Evolutionary conservation across 257 asterid genomes (phyloP).

Genomic region (Capsicum pubescens): DNA sequence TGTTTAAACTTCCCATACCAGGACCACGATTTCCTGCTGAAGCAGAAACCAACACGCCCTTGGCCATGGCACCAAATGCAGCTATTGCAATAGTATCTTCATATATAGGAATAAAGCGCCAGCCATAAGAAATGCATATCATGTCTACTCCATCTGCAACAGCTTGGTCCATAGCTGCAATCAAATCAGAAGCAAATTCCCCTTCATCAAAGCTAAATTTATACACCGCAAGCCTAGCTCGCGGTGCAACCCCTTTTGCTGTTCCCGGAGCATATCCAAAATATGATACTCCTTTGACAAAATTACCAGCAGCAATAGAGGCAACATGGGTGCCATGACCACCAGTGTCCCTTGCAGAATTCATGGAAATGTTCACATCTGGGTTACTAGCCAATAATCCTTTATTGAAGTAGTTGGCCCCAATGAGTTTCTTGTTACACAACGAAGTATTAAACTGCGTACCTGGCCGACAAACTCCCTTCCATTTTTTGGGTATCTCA

Average conservation of each 20-base stretch:
- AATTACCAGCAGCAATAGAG: slow-evolving; percentile 33
- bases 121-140: slow-evolving; percentile 27
- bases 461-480: slow-evolving; percentile 25
- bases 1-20: slow-evolving; percentile 34
- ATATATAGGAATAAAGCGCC: neutral
- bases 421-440: slow-evolving; percentile 29
- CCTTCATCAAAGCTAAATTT: slow-evolving; percentile 33
- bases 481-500: slow-evolving; percentile 29
- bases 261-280: slow-evolving; percentile 34
- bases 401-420: slow-evolving; percentile 30
- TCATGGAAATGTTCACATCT: neutral
- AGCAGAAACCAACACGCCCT: slow-evolving; percentile 47
- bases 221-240: slow-evolving; percentile 30
- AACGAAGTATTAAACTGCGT: slow-evolving; percentile 4
- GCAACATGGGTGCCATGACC: slow-evolving; percentile 36
- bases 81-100: slow-evolving; percentile 46
- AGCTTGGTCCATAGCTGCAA: slow-evolving; percentile 42
- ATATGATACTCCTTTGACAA: slow-evolving; percentile 25
- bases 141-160: slow-evolving; percentile 34
- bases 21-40: slow-evolving; percentile 43
- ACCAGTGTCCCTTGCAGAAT: slow-evolving; percentile 25
- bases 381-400: slow-evolving; percentile 22
- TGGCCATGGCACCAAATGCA: slow-evolving; percentile 56
- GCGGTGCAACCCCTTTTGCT: slow-evolving; percentile 33
- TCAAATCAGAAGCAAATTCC: slow-evolving; percentile 33